Evolutionary conservation across 495 filamentous ascomycete species (phyloP).

Genomic region (Trypethelium eluteriae): DNA sequence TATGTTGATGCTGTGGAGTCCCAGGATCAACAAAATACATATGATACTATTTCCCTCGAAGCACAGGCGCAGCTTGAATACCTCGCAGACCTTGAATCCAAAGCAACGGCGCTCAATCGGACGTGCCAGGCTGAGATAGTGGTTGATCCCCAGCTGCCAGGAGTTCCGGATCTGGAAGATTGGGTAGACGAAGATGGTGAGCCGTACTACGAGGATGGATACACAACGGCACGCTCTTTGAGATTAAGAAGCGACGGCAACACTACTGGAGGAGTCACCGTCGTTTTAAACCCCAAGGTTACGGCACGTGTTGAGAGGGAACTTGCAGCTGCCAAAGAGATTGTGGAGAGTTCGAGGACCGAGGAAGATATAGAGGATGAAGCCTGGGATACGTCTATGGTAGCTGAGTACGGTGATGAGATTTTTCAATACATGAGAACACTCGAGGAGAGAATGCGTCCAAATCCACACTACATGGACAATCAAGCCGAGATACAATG

Average conservation of each 20-base stretch:
- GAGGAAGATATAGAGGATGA: constrained; percentile 74
- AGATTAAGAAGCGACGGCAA: constrained; percentile 64
- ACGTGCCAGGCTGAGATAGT: constrained; percentile 27
- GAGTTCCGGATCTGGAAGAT: constrained; percentile 55
- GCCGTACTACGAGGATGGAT: constrained; percentile 74
- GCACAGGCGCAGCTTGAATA: constrained; percentile 23
- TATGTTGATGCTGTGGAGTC: constrained; percentile 10
- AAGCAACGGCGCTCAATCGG: constrained; percentile 25
- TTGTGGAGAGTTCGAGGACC: constrained; percentile 55
- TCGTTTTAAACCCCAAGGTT: constrained; percentile 63
- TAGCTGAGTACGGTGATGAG: constrained; percentile 90
- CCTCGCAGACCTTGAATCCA: constrained; percentile 27
- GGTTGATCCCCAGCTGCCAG: constrained; percentile 21
- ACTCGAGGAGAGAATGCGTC: constrained; percentile 77
- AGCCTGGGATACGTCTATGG: constrained; percentile 92
- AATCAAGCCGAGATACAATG: constrained; percentile 94
- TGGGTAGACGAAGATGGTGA: constrained; percentile 56
- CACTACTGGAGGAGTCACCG: constrained; percentile 65
- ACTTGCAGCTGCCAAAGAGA: constrained; percentile 57
- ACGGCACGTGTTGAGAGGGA: constrained; percentile 56
- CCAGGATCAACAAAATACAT: not conserved
- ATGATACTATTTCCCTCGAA: constrained; percentile 11
- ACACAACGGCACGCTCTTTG: constrained; percentile 66
- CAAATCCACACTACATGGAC: constrained; percentile 91
- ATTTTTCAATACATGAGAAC: constrained; percentile 87